Conservation (phyloP, 257 asterid species). For the Gentiana macrophylla region DNA sequence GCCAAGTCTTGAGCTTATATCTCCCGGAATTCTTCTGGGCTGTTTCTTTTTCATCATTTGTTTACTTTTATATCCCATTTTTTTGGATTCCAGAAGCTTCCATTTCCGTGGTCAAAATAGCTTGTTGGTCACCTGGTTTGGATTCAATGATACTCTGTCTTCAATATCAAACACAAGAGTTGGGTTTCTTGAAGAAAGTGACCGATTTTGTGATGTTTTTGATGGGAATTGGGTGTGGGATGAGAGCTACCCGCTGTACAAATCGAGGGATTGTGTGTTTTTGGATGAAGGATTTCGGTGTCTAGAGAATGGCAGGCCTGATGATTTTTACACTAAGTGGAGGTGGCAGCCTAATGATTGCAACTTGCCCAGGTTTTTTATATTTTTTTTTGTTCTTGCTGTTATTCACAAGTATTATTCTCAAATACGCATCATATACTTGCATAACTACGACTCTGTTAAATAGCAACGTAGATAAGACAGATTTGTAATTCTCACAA, state of each 20-base stretch:
- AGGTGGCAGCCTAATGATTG: conserved; percentile 90
- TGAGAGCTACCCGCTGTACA: conserved; percentile 67
- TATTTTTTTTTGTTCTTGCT: background rate
- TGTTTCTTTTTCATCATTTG: conserved; percentile 46
- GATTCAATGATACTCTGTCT: conserved; percentile 17
- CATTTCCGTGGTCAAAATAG: conserved; percentile 24
- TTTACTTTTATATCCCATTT: conserved; percentile 34
- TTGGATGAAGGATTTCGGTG: conserved; percentile 74
- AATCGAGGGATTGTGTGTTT: conserved; percentile 50
- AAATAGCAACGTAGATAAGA: too few relatives aligned
- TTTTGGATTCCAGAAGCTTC: conserved; percentile 47
- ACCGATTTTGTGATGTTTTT: conserved; percentile 55
- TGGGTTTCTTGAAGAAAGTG: conserved; percentile 49
- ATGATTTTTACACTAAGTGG: conserved; percentile 70
- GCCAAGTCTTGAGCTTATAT: conserved; percentile 29
- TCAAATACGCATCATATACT: too few relatives aligned
- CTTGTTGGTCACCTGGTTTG: conserved; percentile 24
- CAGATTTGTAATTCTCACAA: too few relatives aligned
- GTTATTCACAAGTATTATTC: too few relatives aligned
- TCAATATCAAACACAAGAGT: conserved; percentile 13
- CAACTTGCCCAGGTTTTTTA: conserved; percentile 78
- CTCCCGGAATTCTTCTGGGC: conserved; percentile 34
- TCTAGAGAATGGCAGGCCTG: conserved; percentile 69
- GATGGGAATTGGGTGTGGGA: conserved; percentile 89
- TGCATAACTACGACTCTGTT: too few relatives aligned